Percentiles rank a stretch among this genome's conserved stretches.
phyloP scores from a whole-genome alignment of 768 basidiomycete species.

The Austroboletus eburneus region DNA sequence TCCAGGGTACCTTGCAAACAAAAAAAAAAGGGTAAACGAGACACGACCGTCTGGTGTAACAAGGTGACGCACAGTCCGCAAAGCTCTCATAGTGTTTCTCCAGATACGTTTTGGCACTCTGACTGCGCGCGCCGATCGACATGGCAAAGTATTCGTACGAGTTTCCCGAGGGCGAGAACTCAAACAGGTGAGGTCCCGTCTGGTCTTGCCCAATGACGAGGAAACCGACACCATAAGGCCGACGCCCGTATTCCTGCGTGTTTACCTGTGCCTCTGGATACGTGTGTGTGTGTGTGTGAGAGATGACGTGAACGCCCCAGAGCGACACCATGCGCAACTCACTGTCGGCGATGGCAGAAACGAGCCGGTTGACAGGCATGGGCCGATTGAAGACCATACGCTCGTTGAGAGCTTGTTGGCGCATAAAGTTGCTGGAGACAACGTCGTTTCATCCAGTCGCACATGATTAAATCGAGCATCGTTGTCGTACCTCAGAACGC shows the following conservation, averaged over 20 bases:
- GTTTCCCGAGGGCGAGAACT: slow-evolving; percentile 96
- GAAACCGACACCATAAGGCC: slow-evolving; percentile 98
- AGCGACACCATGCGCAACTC: slow-evolving; percentile 31
- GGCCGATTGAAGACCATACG: slow-evolving; percentile 95
- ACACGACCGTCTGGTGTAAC: not conserved
- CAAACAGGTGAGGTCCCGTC: slow-evolving; percentile 95
- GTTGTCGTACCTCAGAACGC: slow-evolving; percentile 75
- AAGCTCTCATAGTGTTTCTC: slow-evolving; percentile 93
- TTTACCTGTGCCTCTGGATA: slow-evolving; percentile 91
- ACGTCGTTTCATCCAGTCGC: not conserved
- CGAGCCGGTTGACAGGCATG: slow-evolving; percentile 90
- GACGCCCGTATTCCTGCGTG: slow-evolving; percentile 95
- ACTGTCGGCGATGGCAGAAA: slow-evolving; percentile 95
- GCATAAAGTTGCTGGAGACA: slow-evolving; percentile 87
- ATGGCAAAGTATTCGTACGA: slow-evolving; percentile 98
- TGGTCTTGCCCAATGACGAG: slow-evolving; percentile 96
- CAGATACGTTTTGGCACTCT: slow-evolving; percentile 97
- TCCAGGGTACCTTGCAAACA: slow-evolving; percentile 77
- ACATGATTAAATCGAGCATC: not conserved
- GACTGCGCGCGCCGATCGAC: slow-evolving; percentile 96
- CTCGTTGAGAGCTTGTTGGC: slow-evolving; percentile 94
- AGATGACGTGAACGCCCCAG: slow-evolving; percentile 1
- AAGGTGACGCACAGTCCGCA: slow-evolving; percentile 59
- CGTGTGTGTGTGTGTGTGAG: too few species aligned
- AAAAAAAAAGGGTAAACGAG: not conserved